A percentile compares a stretch with the other conserved stretches of the same genome.
These are phyloP conservation scores for Aspergillus sp. DNA, from an alignment of 2,329 filamentous ascomycete species.

Conservation along the genomic window DNA sequence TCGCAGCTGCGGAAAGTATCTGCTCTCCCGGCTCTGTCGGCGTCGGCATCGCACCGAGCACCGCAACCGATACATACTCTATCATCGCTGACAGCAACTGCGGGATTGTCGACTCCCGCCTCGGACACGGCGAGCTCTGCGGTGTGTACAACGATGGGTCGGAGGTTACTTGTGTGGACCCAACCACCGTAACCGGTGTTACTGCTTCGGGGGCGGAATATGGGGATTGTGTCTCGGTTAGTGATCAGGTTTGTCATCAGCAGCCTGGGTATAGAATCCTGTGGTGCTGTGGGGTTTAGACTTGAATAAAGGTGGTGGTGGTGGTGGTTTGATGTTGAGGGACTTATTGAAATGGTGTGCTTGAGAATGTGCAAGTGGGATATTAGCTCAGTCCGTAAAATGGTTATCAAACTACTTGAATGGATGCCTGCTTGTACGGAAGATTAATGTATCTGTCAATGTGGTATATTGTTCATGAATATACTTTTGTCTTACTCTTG, in stretches of 20 bases:
- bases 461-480: neutral
- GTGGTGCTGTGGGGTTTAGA: neutral
- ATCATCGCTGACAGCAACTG: neutral
- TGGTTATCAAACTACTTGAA: neutral
- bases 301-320: neutral
- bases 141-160: neutral
- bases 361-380: neutral
- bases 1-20: neutral
- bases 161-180: neutral
- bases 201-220: neutral
- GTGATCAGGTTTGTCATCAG: neutral
- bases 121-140: neutral
- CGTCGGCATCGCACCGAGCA: neutral
- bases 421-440: neutral
- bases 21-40: neutral
- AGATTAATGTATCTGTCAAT: neutral
- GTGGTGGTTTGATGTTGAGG: neutral
- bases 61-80: neutral
- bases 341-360: no score
- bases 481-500: neutral
- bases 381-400: no score
- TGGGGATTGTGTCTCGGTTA: neutral
- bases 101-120: neutral
- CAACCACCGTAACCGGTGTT: neutral
- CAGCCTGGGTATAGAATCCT: neutral